Evolutionary conservation across 1,284 basidiomycete species (phyloP), one percentile per base, ranked within the genome.

Genomic region (Xerocomus cyaneibrunnescens): DNA sequence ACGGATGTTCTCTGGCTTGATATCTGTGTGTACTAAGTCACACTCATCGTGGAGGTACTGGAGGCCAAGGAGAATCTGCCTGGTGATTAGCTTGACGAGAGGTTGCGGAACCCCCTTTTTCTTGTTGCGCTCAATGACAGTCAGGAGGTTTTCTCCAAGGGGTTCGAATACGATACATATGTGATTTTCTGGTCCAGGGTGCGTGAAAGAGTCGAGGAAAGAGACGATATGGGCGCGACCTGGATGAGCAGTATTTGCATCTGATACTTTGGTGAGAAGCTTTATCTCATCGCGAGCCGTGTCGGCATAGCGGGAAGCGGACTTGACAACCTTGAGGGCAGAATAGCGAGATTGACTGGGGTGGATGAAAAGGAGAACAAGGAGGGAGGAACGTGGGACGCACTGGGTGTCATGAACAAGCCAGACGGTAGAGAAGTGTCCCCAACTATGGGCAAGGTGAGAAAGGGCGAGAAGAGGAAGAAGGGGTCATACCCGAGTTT

Each of bases 101-200:
- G 84, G 77, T 23, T 81, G 80, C 5, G 92, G 85, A 23, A 95
- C 87, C 41, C 92, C 93, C 57, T 85, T 86, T 70, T 89, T 85
- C 76, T 92, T 90, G 71, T 94, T 86, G 53, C 91, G 81, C 69
- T 93, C 89, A 62, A 94, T 87, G 51, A 95, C 76, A 8, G 88
- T 83, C 10, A 95, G 76, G 45, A 95, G 74, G 63, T 92, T 94
- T 74, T 94, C 93, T 45, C 92, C 92, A 9, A 95, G 80, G 1
- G 93, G 92, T 71, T 95, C 93, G 59, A 94, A 93, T 23, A 94
- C 88, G 64, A 95, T 92, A 74, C 92, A 95, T 48, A 95, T 83
- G 66, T 95, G 92, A 7, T 84, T 83, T 56, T 85, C 81, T 16
- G 82, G 81, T 3, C 77, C 76, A 55, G 74, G 68, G 62, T 89